These are phyloP conservation scores for Arabidopsis hybrid DNA, from an alignment of 441 rosid species.

Conservation along the genomic window DNA sequence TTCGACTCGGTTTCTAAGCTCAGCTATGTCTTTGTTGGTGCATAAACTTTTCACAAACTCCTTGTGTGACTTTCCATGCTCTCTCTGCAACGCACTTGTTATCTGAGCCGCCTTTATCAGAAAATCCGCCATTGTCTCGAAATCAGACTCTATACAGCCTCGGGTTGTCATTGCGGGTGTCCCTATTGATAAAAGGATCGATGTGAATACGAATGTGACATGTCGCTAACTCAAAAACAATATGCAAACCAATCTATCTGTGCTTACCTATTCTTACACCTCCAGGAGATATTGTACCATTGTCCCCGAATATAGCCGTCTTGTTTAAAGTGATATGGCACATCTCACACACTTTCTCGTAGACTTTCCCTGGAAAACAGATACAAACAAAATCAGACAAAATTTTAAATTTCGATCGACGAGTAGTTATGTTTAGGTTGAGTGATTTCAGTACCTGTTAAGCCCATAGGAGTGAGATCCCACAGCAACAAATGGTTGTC, in stretches of 20 bases:
- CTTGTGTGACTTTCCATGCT: constrained; percentile 73
- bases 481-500: constrained; percentile 96
- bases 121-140: constrained; percentile 86
- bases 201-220: background rate
- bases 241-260: background rate
- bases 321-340: constrained; percentile 88
- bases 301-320: constrained; percentile 76
- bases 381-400: constrained; percentile 18
- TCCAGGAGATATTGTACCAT: constrained; percentile 78
- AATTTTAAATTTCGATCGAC: background rate
- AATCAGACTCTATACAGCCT: constrained; percentile 95
- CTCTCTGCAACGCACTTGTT: constrained; percentile 69
- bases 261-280: constrained; percentile 92
- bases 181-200: constrained; percentile 51
- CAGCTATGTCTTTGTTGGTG: constrained; percentile 73
- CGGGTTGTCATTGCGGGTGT: constrained; percentile 99
- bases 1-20: constrained; percentile 78
- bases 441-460: constrained; percentile 62
- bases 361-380: constrained; percentile 64
- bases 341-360: constrained; percentile 89
- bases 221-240: background rate
- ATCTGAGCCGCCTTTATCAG: constrained; percentile 85
- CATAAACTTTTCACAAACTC: constrained; percentile 71
- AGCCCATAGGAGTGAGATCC: constrained; percentile 87
- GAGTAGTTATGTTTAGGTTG: background rate